A percentile compares a stretch with the other conserved stretches of the same genome.
Evolutionary conservation across 108 stramenopile genomes (phyloP).

Genomic region (Pelagomonas calceolata): DNA sequence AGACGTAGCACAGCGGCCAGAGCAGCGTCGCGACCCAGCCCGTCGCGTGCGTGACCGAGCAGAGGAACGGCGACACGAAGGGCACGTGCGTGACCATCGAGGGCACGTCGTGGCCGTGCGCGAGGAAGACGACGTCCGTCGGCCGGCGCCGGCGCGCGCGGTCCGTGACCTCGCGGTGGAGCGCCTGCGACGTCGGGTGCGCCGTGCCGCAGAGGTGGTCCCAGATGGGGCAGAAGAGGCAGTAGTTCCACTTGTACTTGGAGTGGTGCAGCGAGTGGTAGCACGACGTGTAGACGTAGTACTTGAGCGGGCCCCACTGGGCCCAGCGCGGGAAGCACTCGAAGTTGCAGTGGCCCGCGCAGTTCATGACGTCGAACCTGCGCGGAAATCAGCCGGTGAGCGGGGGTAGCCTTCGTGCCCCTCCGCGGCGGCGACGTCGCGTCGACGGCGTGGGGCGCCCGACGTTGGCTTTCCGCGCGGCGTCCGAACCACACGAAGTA

Average conservation of each 20-base stretch:
- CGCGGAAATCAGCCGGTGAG: too few relatives aligned
- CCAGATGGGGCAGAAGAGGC: not conserved
- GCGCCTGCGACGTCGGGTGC: not conserved
- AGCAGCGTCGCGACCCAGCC: too few relatives aligned
- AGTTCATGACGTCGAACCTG: not conserved
- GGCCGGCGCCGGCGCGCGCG: not conserved
- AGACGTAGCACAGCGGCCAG: not conserved
- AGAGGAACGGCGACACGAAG: not conserved
- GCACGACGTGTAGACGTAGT: not conserved
- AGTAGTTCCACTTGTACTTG: not conserved
- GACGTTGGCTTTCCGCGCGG: too few relatives aligned
- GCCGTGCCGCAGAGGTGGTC: not conserved
- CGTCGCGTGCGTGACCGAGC: not conserved
- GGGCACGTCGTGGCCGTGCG: not conserved
- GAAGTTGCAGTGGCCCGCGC: conserved; percentile 1
- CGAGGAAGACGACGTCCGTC: not conserved
- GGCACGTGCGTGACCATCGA: not conserved
- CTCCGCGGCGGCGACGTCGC: too few relatives aligned
- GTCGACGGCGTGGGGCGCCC: too few relatives aligned
- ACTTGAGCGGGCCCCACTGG: not conserved
- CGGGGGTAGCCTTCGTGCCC: too few relatives aligned
- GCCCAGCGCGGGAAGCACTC: not conserved
- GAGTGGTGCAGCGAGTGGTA: not conserved
- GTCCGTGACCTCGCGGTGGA: not conserved
- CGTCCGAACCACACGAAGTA: not conserved